Evolutionary conservation across 140 eudicot species (phyloP).

Genomic region (Bidens hawaiensis): DNA sequence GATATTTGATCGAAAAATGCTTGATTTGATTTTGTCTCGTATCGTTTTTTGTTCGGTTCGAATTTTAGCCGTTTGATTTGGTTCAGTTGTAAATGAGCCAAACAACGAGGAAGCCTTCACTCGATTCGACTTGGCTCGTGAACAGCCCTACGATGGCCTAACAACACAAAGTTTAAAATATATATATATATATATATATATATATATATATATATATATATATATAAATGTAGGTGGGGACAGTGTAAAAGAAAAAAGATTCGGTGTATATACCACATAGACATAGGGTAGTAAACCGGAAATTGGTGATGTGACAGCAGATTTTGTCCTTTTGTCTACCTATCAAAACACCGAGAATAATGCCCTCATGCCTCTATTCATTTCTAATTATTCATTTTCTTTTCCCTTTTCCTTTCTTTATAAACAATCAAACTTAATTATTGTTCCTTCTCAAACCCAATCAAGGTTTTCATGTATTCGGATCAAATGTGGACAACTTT

Average conservation of each 20-base stretch:
- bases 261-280: constrained; percentile 24
- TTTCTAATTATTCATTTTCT: background rate
- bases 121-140: too few relatives aligned
- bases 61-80: too few relatives aligned
- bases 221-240: constrained; percentile 10
- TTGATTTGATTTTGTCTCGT: too few relatives aligned
- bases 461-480: too few relatives aligned
- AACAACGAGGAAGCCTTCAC: too few relatives aligned
- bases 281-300: constrained; percentile 21
- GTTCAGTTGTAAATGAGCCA: too few relatives aligned
- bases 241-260: constrained; percentile 23
- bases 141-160: too few relatives aligned
- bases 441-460: background rate
- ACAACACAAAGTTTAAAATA: too few relatives aligned
- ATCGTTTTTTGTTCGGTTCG: too few relatives aligned
- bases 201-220: background rate
- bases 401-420: background rate
- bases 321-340: constrained; percentile 34
- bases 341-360: constrained; percentile 28
- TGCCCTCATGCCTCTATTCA: constrained; percentile 21
- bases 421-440: background rate
- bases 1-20: too few relatives aligned
- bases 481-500: too few relatives aligned
- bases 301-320: constrained; percentile 38
- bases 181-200: background rate